phyloP scores from a whole-genome alignment of 176 grass and related monocot genomes.

The Ensete glaucum region DNA sequence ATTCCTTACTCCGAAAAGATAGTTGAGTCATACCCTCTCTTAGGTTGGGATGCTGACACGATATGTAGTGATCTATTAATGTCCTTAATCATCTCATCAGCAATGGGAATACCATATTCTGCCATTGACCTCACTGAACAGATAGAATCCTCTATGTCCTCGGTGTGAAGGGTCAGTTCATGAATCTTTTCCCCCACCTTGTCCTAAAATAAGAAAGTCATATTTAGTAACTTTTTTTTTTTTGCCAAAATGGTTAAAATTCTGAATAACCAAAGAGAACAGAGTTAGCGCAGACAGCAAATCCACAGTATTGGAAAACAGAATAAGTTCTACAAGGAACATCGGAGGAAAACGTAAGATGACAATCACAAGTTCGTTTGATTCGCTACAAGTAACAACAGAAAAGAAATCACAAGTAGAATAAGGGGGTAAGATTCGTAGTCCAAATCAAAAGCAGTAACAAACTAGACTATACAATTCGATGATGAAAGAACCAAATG shows the following conservation, averaged over 20 bases:
- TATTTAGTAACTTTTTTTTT: background rate
- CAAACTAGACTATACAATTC: background rate
- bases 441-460: background rate
- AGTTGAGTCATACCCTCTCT: slow-evolving; percentile 49
- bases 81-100: slow-evolving; percentile 87
- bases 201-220: slow-evolving; percentile 36
- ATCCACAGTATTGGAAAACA: too few relatives aligned
- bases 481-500: background rate
- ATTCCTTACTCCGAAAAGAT: background rate
- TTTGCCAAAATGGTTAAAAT: background rate
- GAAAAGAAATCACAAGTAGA: background rate
- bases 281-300: too few relatives aligned
- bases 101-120: slow-evolving; percentile 84
- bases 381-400: too few relatives aligned
- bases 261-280: background rate
- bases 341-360: too few relatives aligned
- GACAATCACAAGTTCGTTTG: too few relatives aligned
- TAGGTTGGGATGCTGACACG: slow-evolving; percentile 67
- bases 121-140: slow-evolving; percentile 65
- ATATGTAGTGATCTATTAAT: slow-evolving; percentile 73
- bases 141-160: slow-evolving; percentile 94
- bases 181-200: slow-evolving; percentile 59
- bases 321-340: too few relatives aligned
- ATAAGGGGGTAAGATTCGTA: background rate
- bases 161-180: slow-evolving; percentile 86